Percentiles rank a stretch among this genome's conserved stretches.
These are phyloP conservation scores for Omphalea diandra DNA, from an alignment of 441 rosid species.

Conservation along the genomic window DNA sequence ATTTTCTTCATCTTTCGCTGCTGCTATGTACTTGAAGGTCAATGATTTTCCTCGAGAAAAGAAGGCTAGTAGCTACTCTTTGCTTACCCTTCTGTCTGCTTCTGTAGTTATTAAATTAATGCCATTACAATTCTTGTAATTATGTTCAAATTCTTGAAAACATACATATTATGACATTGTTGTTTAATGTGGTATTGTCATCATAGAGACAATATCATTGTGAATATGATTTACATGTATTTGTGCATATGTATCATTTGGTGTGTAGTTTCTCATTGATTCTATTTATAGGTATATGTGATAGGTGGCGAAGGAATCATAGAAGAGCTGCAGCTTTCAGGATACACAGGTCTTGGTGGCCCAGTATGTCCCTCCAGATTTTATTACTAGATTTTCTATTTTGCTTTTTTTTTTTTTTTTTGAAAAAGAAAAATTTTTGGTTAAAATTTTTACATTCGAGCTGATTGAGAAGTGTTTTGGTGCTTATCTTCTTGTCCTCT, in stretches of 20 bases:
- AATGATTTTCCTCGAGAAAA: conserved; percentile 68
- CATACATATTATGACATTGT: neutral
- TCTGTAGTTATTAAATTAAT: neutral
- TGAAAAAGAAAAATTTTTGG: too few relatives aligned
- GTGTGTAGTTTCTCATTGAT: neutral
- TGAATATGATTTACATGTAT: neutral
- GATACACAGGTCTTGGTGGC: conserved; percentile 86
- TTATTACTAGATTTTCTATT: neutral
- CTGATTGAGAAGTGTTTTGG: neutral
- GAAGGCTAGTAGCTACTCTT: conserved; percentile 46
- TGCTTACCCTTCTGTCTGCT: neutral
- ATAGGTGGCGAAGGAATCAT: conserved; percentile 93
- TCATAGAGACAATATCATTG: neutral
- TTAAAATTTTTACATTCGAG: neutral
- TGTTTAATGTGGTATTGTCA: neutral
- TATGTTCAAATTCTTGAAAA: conserved; percentile 2
- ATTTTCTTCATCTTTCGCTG: conserved; percentile 87
- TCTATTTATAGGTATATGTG: conserved; percentile 63
- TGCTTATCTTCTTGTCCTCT: neutral
- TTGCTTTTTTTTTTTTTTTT: neutral
- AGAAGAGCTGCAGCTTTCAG: conserved; percentile 93
- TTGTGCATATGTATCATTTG: neutral
- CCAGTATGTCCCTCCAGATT: conserved; percentile 48
- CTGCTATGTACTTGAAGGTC: conserved; percentile 84
- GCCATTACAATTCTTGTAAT: too few relatives aligned